These are phyloP conservation scores for Tolypocladium capitatum DNA, from an alignment of 2,329 filamentous ascomycete genomes.

Conservation along the genomic window DNA sequence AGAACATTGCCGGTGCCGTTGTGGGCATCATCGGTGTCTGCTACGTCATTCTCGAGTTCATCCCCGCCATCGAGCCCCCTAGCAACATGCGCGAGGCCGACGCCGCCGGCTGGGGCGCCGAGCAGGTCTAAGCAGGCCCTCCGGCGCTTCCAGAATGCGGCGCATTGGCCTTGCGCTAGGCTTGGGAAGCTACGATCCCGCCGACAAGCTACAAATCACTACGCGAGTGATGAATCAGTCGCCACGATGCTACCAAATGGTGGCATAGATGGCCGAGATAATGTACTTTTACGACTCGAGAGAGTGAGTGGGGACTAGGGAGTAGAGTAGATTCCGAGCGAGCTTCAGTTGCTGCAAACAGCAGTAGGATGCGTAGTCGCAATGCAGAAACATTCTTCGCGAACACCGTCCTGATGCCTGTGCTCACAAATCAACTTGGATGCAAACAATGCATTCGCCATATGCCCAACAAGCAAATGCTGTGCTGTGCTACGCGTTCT, in stretches of 20 bases:
- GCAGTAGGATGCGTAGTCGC: background rate
- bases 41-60: constrained; percentile 65
- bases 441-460: background rate
- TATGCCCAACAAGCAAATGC: background rate
- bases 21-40: constrained; percentile 66
- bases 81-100: constrained; percentile 72
- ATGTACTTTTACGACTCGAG: background rate
- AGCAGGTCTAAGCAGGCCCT: constrained; percentile 47
- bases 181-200: background rate
- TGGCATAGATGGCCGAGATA: background rate
- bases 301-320: background rate
- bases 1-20: constrained; percentile 63
- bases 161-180: background rate
- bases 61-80: constrained; percentile 67
- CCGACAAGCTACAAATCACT: background rate
- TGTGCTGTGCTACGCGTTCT: constrained; percentile 4
- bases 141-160: background rate
- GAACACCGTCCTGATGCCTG: background rate
- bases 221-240: background rate
- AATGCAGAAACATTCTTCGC: background rate
- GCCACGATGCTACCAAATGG: background rate
- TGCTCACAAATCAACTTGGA: background rate
- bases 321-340: background rate
- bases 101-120: constrained; percentile 56
- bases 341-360: background rate